phyloP scores from a whole-genome alignment of 139 green algal species.

The Tetradesmus obliquus region DNA sequence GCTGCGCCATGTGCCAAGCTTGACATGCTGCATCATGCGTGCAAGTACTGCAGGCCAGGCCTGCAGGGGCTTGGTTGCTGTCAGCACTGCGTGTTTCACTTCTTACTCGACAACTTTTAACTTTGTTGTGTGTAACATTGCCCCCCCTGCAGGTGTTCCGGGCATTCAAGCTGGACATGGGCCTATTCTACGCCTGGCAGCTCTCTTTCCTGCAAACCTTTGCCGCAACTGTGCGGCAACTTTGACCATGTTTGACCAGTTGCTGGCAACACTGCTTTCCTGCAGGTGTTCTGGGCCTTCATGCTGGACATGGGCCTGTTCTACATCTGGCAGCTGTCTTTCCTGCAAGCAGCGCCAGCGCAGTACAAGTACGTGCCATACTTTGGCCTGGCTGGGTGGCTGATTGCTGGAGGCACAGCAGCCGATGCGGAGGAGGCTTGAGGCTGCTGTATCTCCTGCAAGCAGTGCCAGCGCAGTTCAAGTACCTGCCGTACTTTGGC shows the following conservation, averaged over 20 bases:
- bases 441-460: no score
- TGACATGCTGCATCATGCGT: no score
- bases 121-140: no score
- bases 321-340: slow-evolving; percentile 76
- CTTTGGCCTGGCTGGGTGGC: slow-evolving; percentile 77
- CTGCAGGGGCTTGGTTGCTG: no score
- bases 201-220: no score
- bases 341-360: slow-evolving; percentile 68
- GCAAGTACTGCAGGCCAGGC: no score
- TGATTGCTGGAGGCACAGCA: slow-evolving; percentile 54
- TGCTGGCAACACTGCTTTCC: neutral
- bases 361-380: slow-evolving; percentile 79
- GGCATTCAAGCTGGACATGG: slow-evolving; percentile 84
- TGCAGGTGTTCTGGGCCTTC: slow-evolving; percentile 87
- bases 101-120: no score
- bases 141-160: slow-evolving; percentile 81
- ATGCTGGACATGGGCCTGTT: slow-evolving; percentile 81
- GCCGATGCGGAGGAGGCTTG: neutral
- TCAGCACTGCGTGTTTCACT: no score
- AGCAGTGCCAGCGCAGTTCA: no score
- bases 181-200: slow-evolving; percentile 63
- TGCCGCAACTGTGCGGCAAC: no score
- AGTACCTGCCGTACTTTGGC: slow-evolving; percentile 84
- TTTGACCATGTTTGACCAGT: neutral
- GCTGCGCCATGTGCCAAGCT: neutral